Percentiles rank a stretch among this genome's conserved stretches.
Evolutionary conservation across 768 basidiomycete genomes (phyloP).

Genomic region (Leccinellum rugosiceps): DNA sequence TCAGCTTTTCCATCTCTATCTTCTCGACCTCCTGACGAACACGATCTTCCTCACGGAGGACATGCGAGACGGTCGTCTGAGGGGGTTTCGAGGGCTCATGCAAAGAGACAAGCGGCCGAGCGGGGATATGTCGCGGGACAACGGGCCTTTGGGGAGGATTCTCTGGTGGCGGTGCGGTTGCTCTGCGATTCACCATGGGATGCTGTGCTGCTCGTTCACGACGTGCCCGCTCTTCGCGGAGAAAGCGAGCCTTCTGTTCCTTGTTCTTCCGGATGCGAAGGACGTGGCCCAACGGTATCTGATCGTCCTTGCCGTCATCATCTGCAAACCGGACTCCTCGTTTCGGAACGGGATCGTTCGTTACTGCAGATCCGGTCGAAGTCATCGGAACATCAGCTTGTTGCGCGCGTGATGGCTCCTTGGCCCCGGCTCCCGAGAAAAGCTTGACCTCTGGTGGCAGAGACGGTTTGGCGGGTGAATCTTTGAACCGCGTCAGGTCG

Average conservation of each 20-base stretch:
- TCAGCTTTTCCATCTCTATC: slow-evolving; percentile 49
- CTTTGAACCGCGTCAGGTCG: slow-evolving; percentile 2
- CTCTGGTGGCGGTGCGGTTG: slow-evolving; percentile 4
- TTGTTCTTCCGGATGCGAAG: slow-evolving; percentile 69
- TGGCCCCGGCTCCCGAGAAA: background rate
- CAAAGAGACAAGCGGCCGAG: slow-evolving; percentile 15
- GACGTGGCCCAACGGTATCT: slow-evolving; percentile 65
- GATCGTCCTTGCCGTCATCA: slow-evolving; percentile 60
- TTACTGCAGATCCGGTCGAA: slow-evolving; percentile 9
- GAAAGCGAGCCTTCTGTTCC: slow-evolving; percentile 67
- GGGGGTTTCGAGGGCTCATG: slow-evolving; percentile 8
- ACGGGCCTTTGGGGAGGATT: slow-evolving; percentile 14
- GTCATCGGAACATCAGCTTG: background rate
- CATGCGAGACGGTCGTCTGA: slow-evolving; percentile 3
- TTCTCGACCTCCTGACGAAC: slow-evolving; percentile 46
- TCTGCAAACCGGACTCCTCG: slow-evolving; percentile 67
- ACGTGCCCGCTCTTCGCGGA: slow-evolving; percentile 56
- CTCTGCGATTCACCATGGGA: slow-evolving; percentile 33
- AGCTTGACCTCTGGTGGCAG: background rate
- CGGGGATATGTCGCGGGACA: slow-evolving; percentile 12
- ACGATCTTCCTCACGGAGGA: slow-evolving; percentile 41
- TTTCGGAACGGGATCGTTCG: slow-evolving; percentile 20
- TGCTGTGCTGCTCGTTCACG: slow-evolving; percentile 38
- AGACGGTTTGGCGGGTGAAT: background rate
- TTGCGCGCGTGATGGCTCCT: background rate